A percentile compares a stretch with the other conserved stretches of the same genome.
These are phyloP conservation scores for Cyclostephanos tholiformis DNA, from an alignment of 108 stramenopile genomes.

Conservation along the genomic window DNA sequence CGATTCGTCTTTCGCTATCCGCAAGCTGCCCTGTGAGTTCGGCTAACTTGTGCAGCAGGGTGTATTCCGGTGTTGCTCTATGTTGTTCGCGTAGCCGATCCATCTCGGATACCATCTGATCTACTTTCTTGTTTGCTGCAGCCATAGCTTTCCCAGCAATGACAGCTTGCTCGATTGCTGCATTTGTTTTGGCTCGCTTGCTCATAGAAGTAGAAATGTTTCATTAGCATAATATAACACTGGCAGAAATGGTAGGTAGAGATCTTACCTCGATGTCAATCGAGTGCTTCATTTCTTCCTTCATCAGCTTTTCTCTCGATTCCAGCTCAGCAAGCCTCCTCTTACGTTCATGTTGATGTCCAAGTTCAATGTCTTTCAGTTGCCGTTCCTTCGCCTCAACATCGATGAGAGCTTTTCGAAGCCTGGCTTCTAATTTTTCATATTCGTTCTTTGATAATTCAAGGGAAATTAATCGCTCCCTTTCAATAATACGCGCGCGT, in stretches of 20 bases:
- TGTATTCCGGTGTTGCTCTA: constrained; percentile 46
- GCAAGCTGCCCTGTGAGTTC: constrained; percentile 50
- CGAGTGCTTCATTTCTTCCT: constrained; percentile 43
- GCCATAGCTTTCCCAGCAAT: constrained; percentile 38
- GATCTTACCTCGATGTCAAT: constrained; percentile 49
- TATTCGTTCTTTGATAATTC: constrained; percentile 40
- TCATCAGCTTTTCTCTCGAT: constrained; percentile 42
- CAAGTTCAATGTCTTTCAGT: constrained; percentile 33
- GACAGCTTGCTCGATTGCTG: constrained; percentile 44
- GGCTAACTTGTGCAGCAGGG: constrained; percentile 45
- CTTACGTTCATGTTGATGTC: constrained; percentile 33
- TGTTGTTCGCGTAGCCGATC: constrained; percentile 43
- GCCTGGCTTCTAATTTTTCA: constrained; percentile 44
- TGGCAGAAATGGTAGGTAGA: background rate
- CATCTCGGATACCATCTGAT: constrained; percentile 37
- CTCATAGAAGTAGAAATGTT: background rate
- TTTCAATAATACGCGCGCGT: constrained; percentile 24
- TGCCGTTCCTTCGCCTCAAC: constrained; percentile 52
- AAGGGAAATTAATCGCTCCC: constrained; percentile 24
- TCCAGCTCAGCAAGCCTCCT: constrained; percentile 52
- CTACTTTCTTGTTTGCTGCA: constrained; percentile 39
- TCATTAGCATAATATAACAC: constrained; percentile 8
- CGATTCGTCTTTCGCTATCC: constrained; percentile 46
- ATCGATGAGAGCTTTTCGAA: constrained; percentile 46
- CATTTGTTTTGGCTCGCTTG: constrained; percentile 43